phyloP scores from a whole-genome alignment of 1,284 basidiomycete species.

The Boletus hoseneyae region DNA sequence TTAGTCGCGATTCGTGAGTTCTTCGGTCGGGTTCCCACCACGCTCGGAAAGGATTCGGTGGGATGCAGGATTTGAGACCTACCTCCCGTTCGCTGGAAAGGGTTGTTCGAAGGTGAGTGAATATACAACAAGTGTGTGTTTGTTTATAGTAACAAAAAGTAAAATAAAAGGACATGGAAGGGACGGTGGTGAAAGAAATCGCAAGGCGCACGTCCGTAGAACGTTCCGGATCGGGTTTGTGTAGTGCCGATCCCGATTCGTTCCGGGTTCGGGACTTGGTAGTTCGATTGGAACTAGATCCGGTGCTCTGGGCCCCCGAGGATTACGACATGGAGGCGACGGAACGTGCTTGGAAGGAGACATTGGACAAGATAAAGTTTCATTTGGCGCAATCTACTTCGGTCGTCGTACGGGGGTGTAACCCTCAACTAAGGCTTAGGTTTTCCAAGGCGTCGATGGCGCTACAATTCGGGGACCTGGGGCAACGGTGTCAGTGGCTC shows the following conservation, averaged over 20 bases:
- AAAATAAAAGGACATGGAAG: too few species aligned
- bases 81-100: neutral
- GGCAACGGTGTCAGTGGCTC: neutral
- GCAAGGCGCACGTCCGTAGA: neutral
- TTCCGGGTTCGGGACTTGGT: neutral
- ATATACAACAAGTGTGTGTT: too few species aligned
- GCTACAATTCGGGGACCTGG: neutral
- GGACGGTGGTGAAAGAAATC: neutral
- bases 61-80: neutral
- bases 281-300: neutral
- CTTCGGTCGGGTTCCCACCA: neutral
- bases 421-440: neutral
- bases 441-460: neutral
- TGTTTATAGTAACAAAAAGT: too few species aligned
- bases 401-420: constrained; percentile 5
- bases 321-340: neutral
- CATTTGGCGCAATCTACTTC: neutral
- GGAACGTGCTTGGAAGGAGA: neutral
- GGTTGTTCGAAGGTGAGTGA: too few species aligned
- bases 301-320: neutral
- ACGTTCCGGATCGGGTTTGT: neutral
- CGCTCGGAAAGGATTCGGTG: neutral
- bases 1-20: neutral
- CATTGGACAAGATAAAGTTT: neutral
- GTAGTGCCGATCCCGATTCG: neutral